Base-by-base conservation (phyloP, 2,329 filamentous ascomycete species). In the Didymellaceae sp. region DNA sequence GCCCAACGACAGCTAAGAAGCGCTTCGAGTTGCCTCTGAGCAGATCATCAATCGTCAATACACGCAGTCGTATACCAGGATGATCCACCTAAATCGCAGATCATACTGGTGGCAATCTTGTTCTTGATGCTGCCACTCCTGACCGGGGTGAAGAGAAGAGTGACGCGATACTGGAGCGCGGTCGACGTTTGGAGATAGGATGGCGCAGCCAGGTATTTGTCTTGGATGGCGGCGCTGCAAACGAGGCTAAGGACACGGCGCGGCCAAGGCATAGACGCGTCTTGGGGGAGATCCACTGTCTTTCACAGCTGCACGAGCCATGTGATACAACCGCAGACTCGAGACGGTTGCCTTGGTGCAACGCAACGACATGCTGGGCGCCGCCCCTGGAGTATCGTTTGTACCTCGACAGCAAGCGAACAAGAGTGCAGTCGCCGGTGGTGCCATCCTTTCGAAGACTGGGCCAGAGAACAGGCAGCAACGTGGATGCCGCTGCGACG, bases 191-290 rank as follows among this genome's bases (percentile, higher is more conserved):
- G 26, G 26, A 28, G 26, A 13, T 7, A 28, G n/a, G 26, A 6
- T 7, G 24, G 24, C 24, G 7, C n/a, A 35, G 16, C 16, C 33
- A 20, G 39, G 32, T 34, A 10, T 33, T 16, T 24, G 30, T 41
- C 31, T 37, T 22, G 17, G 41, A 32, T n/a, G 32, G 33, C 24
- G 20, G 31, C 24, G 21, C 38, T 37, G 45, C 44, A 37, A 55
- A 55, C 30, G 45, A 44, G 32, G 58, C 38, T 52, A 45, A 40
- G 48, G 47, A 47, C 57, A 38, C 49, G 39, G 31, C 18, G 49
- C 26, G 48, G 45, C 35, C 48, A 33, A 28, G 40, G 39, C 43
- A 51, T 41, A 40, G 41, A 44, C 24, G 42, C 25, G 26, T 46
- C 30, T 45, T 28, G 26, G 47, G 48, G 43, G 52, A 35, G 30